Evolutionary conservation across 1,284 basidiomycete species (phyloP).

Genomic region (Pulchroboletus neoregius): DNA sequence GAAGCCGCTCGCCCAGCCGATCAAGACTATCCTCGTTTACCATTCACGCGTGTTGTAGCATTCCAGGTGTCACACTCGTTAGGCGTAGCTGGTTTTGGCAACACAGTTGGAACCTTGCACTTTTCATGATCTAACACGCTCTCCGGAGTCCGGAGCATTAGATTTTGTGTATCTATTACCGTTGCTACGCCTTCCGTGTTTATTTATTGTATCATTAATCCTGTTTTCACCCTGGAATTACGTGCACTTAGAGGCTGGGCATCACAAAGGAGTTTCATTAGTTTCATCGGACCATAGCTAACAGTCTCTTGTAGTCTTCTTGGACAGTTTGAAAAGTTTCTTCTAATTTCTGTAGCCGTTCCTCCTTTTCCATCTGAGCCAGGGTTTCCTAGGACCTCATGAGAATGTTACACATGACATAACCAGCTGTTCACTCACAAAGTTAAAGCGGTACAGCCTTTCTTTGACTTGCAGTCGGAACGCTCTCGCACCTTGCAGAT

Average conservation of each 20-base stretch:
- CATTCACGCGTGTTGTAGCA: constrained; percentile 73
- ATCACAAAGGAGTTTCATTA: not conserved
- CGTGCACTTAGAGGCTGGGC: not conserved
- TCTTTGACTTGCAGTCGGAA: constrained; percentile 90
- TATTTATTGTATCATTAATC: constrained; percentile 30
- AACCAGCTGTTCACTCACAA: constrained; percentile 49
- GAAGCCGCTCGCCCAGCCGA: constrained; percentile 13
- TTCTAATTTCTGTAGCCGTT: constrained; percentile 85
- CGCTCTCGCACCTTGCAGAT: constrained; percentile 54
- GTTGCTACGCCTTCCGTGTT: constrained; percentile 12
- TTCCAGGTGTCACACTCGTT: constrained; percentile 46
- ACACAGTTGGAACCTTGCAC: constrained; percentile 67
- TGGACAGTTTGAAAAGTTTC: constrained; percentile 89
- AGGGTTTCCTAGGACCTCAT: constrained; percentile 66
- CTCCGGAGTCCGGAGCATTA: not conserved
- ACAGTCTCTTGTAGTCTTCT: constrained; percentile 83
- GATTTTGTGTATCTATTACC: constrained; percentile 19
- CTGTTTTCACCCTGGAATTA: not conserved
- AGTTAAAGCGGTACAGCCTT: constrained; percentile 91
- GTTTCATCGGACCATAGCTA: constrained; percentile 47
- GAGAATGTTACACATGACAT: not conserved
- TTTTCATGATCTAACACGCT: constrained; percentile 33
- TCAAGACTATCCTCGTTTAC: constrained; percentile 50
- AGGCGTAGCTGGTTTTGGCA: constrained; percentile 73
- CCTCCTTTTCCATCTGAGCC: constrained; percentile 79